Percentiles rank a stretch among this genome's conserved stretches.
Evolutionary conservation across 2,329 filamentous ascomycete genomes (phyloP).

Genomic region (Ascosphaera acerosa): DNA sequence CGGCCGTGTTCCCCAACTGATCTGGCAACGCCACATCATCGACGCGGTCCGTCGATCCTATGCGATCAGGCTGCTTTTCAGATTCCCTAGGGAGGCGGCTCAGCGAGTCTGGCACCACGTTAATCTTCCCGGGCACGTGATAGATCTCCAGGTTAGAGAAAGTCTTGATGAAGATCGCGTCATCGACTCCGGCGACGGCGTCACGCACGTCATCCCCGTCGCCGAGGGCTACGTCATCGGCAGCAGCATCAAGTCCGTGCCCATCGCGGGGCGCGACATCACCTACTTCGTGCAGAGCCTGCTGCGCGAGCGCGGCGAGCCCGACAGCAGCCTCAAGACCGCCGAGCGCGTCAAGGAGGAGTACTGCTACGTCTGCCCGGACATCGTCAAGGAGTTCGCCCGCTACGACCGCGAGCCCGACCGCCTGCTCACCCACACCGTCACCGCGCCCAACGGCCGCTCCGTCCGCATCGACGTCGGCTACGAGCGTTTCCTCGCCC

Average conservation of each 20-base stretch:
- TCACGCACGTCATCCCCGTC: conserved; percentile 95
- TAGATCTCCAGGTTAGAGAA: background rate
- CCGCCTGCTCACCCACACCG: conserved; percentile 72
- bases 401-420: conserved; percentile 84
- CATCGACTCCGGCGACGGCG: conserved; percentile 95
- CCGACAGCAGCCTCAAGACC: conserved; percentile 89
- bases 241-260: conserved; percentile 96
- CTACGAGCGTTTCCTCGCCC: conserved; percentile 92
- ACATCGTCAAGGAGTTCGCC: conserved; percentile 96
- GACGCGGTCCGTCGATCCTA: no score
- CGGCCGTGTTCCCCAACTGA: no score
- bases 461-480: conserved; percentile 75
- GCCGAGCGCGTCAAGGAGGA: conserved; percentile 97
- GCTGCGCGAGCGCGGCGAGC: conserved; percentile 82
- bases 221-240: conserved; percentile 98
- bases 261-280: conserved; percentile 91
- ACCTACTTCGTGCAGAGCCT: conserved; percentile 97
- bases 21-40: no score
- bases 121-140: conserved; percentile 1
- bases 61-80: no score
- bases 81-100: background rate
- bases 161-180: conserved; percentile 21
- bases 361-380: conserved; percentile 93
- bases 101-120: conserved; percentile 1
- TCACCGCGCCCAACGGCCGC: conserved; percentile 63